Evolutionary conservation across 2,329 filamentous ascomycete genomes (phyloP).

Genomic region (Thielaviopsis populi): DNA sequence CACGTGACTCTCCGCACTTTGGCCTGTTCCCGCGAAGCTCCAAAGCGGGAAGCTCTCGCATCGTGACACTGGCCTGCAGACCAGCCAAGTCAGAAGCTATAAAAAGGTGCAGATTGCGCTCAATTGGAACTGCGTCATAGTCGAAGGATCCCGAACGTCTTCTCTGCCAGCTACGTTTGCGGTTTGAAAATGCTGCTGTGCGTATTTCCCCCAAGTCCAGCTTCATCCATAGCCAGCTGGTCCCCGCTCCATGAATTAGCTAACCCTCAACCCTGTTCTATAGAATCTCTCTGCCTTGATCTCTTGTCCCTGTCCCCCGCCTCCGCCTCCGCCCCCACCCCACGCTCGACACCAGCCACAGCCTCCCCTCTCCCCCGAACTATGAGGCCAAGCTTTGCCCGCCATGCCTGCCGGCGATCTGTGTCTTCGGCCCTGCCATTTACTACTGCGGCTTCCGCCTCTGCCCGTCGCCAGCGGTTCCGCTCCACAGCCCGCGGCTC

Average conservation of each 20-base stretch:
- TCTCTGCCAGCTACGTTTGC: background rate
- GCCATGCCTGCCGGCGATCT: conserved; percentile 29
- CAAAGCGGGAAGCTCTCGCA: background rate
- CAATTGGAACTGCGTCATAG: background rate
- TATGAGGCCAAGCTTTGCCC: conserved; percentile 33
- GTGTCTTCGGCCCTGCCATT: background rate
- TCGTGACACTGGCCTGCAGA: background rate
- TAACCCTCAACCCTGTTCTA: background rate
- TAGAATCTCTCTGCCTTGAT: background rate
- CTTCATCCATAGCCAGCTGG: background rate
- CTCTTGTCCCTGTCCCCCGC: background rate
- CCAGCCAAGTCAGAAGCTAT: background rate
- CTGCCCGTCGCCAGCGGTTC: background rate
- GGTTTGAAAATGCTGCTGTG: background rate
- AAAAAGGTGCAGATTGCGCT: background rate
- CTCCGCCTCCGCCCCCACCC: background rate
- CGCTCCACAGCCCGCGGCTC: background rate
- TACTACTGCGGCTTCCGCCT: conserved; percentile 23
- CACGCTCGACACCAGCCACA: background rate
- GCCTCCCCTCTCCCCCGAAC: conserved; percentile 18
- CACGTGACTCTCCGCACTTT: conserved; percentile 9
- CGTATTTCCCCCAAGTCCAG: background rate
- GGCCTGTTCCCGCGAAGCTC: background rate
- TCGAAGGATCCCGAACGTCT: too few species aligned
- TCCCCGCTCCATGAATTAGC: conserved; percentile 1